These are phyloP conservation scores for Phytopythium mirpurense DNA, from an alignment of 352 stramenopile genomes.

Conservation along the genomic window DNA sequence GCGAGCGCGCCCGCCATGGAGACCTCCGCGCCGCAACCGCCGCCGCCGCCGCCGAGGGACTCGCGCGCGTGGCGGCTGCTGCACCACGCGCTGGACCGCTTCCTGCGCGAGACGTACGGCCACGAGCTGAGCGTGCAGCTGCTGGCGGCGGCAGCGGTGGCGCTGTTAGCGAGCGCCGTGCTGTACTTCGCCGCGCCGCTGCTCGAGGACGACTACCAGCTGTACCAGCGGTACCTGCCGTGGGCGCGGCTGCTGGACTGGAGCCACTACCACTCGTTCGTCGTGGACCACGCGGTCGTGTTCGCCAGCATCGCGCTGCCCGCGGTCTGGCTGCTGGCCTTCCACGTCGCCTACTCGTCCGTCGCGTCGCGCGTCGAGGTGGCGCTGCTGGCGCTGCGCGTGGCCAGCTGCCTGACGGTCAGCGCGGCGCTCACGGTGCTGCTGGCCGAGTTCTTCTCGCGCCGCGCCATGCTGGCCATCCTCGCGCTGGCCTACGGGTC, in stretches of 20 bases:
- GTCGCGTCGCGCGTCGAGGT: slow-evolving; percentile 41
- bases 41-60: background rate
- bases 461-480: slow-evolving; percentile 64
- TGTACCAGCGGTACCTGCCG: slow-evolving; percentile 46
- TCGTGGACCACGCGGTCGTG: slow-evolving; percentile 65
- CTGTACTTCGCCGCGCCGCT: slow-evolving; percentile 53
- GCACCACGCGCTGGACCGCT: slow-evolving; percentile 26
- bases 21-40: background rate
- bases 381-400: slow-evolving; percentile 47
- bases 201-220: slow-evolving; percentile 43
- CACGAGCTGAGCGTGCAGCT: slow-evolving; percentile 50
- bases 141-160: slow-evolving; percentile 36
- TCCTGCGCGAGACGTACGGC: slow-evolving; percentile 54
- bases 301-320: slow-evolving; percentile 58
- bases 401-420: slow-evolving; percentile 60
- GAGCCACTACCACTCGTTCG: slow-evolving; percentile 65
- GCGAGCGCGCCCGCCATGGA: background rate
- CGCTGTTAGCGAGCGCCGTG: slow-evolving; percentile 40
- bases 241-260: slow-evolving; percentile 55
- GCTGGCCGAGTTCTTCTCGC: slow-evolving; percentile 71
- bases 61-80: slow-evolving; percentile 12
- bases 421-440: slow-evolving; percentile 69
- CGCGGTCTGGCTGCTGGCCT: slow-evolving; percentile 53
- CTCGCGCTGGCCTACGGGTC: slow-evolving; percentile 60
- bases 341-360: slow-evolving; percentile 62